Conservation (phyloP, 228 moss, liverwort and hornwort species). For the Sphagnum magellanicum region DNA sequence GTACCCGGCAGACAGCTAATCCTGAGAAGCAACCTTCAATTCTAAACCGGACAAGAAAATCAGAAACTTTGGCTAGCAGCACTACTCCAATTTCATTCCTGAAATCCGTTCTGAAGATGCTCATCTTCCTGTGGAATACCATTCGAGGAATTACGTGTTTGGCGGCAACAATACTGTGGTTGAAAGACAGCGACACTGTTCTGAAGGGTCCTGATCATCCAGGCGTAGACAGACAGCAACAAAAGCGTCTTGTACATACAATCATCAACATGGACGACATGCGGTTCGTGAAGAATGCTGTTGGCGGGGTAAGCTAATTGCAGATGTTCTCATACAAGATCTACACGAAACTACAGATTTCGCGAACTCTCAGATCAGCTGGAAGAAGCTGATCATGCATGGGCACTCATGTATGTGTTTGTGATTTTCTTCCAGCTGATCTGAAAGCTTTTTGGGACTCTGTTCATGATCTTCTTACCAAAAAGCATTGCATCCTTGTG, state of each 20-base stretch:
- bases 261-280: constrained; percentile 44
- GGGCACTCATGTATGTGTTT: too few species aligned
- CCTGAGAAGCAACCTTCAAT: constrained; percentile 62
- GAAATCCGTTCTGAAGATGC: neutral
- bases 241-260: constrained; percentile 38
- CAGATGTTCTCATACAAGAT: neutral
- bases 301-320: constrained; percentile 55
- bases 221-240: constrained; percentile 43
- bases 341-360: too few species aligned
- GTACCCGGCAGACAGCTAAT: constrained; percentile 46
- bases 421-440: neutral
- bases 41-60: constrained; percentile 12
- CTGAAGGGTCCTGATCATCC: constrained; percentile 36
- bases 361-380: too few species aligned
- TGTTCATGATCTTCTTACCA: too few species aligned
- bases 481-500: too few species aligned
- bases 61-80: neutral
- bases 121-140: constrained; percentile 52
- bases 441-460: neutral
- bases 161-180: constrained; percentile 44
- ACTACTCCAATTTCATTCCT: neutral
- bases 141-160: constrained; percentile 47
- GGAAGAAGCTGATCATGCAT: too few species aligned
- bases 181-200: constrained; percentile 57
- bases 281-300: constrained; percentile 42